Evolutionary conservation across 2,329 filamentous ascomycete genomes (phyloP), one percentile per base, ranked within the genome.

Genomic region (Lasiodiplodia sp.): DNA sequence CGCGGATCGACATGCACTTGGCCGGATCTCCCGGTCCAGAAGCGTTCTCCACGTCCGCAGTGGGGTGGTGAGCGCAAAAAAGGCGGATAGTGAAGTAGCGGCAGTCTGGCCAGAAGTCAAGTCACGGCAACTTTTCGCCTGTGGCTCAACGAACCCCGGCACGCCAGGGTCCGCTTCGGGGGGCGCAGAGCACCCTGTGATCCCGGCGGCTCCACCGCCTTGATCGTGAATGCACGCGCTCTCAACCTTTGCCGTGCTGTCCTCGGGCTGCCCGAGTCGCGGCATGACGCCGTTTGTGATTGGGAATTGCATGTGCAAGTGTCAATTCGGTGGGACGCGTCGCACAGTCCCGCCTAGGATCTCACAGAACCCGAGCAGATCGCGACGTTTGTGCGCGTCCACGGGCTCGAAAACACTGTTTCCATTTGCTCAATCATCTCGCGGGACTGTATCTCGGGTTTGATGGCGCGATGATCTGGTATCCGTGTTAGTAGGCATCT

Each of bases 121-220:
- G 28, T 64, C 60, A 64, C 60, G 60, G 60, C 60, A 64, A 64
- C 60, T 64, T 64, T 64, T 64, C 60, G 60, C 60, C 60, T 38
- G 60, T 64, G 60, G 60, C 60, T 64, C 60, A 64, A 52, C 60
- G 18, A 60, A 58, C 40, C 40, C 60, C 44, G 60, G 60, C 60
- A 38, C 47, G 60, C 47, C 60, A 64, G 60, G 60, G 60, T 64
- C 60, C 60, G 60, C 60, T 64, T 53, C 6, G 58, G 55, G 23
- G 44, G 31, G 60, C 44, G 11, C 60, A 64, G 60, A 49, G 23
- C 60, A 38, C 60, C 47, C n/a, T 38, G 28, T 64, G 60, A 38
- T 21, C 60, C 60, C n/a, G 31, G 31, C 60, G n/a, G 12, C 40
- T 12, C 16, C 44, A 31, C 38, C 25, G 60, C 60, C 47, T 52